A percentile compares a stretch with the other conserved stretches of the same genome.
These are phyloP conservation scores for Corymbia maculata DNA, from an alignment of 345 rosid species.

Conservation along the genomic window DNA sequence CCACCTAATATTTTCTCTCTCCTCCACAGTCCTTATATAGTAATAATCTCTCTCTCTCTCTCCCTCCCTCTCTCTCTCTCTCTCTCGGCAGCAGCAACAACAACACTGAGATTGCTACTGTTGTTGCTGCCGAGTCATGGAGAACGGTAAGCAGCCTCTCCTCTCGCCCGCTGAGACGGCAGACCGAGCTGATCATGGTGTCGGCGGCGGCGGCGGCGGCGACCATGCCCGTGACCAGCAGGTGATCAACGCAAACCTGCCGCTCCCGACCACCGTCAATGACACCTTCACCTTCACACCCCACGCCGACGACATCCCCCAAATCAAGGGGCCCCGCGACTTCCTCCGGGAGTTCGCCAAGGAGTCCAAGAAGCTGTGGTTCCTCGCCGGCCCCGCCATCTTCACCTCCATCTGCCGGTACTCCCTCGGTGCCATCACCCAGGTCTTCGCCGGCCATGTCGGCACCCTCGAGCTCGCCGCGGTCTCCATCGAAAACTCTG, in stretches of 20 bases:
- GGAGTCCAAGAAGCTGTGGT: conserved; percentile 73
- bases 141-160: conserved; percentile 2
- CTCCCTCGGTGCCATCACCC: conserved; percentile 87
- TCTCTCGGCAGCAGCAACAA: neutral
- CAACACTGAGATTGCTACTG: neutral
- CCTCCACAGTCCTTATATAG: neutral
- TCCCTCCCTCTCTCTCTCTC: no score
- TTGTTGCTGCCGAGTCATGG: neutral
- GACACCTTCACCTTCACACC: conserved; percentile 22
- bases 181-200: neutral
- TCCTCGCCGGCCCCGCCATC: conserved; percentile 88
- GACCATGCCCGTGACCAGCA: neutral
- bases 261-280: neutral
- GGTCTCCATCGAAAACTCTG: conserved; percentile 76
- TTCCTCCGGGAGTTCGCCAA: conserved; percentile 43
- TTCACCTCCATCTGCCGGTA: conserved; percentile 75
- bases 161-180: neutral
- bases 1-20: no score
- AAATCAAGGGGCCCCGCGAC: conserved; percentile 28
- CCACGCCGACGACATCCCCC: conserved; percentile 52
- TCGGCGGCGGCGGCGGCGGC: neutral
- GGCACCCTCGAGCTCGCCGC: conserved; percentile 72
- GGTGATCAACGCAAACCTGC: neutral
- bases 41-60: neutral
- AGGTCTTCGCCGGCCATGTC: conserved; percentile 68